Base-by-base conservation (phyloP, 176 grass and related monocot genomes). In the Poa annua region DNA sequence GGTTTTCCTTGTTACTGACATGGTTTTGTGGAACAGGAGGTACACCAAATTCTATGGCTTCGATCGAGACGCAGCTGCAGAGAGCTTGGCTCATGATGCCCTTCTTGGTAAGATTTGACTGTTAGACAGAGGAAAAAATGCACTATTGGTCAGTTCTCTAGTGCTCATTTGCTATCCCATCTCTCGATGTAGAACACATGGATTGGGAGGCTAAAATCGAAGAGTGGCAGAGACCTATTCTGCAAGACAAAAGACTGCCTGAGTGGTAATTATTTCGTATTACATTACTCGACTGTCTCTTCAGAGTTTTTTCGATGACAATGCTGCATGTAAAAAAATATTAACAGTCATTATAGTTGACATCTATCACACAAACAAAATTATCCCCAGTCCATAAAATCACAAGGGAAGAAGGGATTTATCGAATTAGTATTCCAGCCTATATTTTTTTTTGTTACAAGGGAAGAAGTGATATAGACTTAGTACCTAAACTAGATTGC, bases 181-280 rank as follows among this genome's bases (percentile, higher is more conserved):
- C 8, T 77, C 6, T 29, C 11, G 63, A 54, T 53, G 15, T n/a
- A 97, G 95, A 91, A 19, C 92, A 94, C 64, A 32, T 85, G 57
- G 87, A 88, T 1, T 98, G 95, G 95, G 95, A 98, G 48, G 60
- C 77, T 7, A 87, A 95, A 53, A 98, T 95, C 44, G 92, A 98
- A 39, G 90, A 95, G 56, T 98, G 95, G 95, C 95, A 98, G 74
- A 80, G 74, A 10, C 90, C 95, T 8, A 91, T 95, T 39, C 76
- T 98, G 66, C 26, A 93, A 0, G 95, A 98, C 83, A 79, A 87
- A 34, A 91, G 76, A 14, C 71, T 98, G 12, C 95, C 95, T 75
- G 79, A 87, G 3, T 98, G 95, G 95, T 93, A 82, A 79, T 16
- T 20, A 72, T 15, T 67, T 57, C 22, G 22, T 13, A 80, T 51